phyloP scores from a whole-genome alignment of 768 basidiomycete genomes.

The Termitomyces eurrhizus region DNA sequence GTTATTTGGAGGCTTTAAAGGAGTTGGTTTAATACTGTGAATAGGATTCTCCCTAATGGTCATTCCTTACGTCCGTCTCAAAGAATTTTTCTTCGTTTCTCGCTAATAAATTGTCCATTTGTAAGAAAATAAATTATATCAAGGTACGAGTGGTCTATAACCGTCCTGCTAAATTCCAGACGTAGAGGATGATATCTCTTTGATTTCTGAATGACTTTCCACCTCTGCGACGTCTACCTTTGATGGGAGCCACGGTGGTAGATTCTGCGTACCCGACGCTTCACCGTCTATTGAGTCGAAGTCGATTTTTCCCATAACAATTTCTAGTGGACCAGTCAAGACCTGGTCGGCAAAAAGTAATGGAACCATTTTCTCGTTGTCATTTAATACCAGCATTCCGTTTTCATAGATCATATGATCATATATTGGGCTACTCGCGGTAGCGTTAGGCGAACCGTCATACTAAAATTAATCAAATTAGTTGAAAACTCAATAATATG shows the following conservation, averaged over 20 bases:
- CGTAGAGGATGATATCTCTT: neutral
- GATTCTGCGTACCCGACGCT: neutral
- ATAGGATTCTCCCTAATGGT: no score
- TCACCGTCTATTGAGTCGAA: neutral
- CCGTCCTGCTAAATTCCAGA: neutral
- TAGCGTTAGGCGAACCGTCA: no score
- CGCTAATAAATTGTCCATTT: neutral
- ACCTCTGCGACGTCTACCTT: neutral
- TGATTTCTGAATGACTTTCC: neutral
- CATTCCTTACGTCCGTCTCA: no score
- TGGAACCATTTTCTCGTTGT: neutral
- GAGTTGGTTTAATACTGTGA: no score
- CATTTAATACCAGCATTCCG: neutral
- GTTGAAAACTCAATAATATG: neutral
- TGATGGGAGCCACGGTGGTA: neutral
- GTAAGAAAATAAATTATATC: neutral
- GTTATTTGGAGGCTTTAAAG: slow-evolving; percentile 12
- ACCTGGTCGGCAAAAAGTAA: neutral
- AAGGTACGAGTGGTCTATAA: neutral
- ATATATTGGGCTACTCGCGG: no score
- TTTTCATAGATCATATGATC: neutral
- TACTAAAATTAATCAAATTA: no score
- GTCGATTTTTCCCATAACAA: neutral
- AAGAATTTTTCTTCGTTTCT: slow-evolving; percentile 16
- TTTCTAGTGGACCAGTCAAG: neutral